Evolutionary conservation across 2,329 filamentous ascomycete genomes (phyloP).

Genomic region (Nemania sp.): DNA sequence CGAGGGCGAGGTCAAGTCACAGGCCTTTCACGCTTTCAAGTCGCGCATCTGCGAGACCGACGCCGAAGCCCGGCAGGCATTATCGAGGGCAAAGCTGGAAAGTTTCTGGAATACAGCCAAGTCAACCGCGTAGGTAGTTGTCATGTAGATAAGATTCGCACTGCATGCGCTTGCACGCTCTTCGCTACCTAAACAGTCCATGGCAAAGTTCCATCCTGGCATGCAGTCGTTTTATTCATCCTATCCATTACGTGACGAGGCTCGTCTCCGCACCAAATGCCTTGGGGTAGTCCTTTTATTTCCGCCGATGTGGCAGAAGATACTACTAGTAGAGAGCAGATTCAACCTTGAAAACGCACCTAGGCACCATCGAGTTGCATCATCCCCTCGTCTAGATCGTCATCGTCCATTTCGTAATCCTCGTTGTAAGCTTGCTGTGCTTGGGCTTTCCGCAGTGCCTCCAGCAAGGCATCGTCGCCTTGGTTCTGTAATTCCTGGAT

Average conservation of each 20-base stretch:
- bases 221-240: background rate
- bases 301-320: background rate
- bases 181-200: background rate
- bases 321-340: background rate
- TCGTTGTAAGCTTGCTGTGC: conserved; percentile 39
- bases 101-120: conserved; percentile 94
- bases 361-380: conserved; percentile 50
- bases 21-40: conserved; percentile 85
- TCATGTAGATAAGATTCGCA: conserved; percentile 25
- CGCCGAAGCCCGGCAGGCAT: conserved; percentile 78
- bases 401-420: conserved; percentile 58
- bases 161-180: background rate
- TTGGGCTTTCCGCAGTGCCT: conserved; percentile 38
- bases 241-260: background rate
- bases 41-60: conserved; percentile 94
- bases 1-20: conserved; percentile 83
- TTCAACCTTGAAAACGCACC: background rate
- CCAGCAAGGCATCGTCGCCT: conserved; percentile 41
- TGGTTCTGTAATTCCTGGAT: conserved; percentile 65
- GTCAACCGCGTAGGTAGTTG: conserved; percentile 44
- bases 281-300: background rate
- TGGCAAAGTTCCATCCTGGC: background rate
- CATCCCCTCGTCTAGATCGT: conserved; percentile 58
- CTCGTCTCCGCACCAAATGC: background rate
- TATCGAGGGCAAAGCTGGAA: conserved; percentile 85